Base-by-base conservation (phyloP, 2,329 filamentous ascomycete genomes). In the Colletotrichum sp. region DNA sequence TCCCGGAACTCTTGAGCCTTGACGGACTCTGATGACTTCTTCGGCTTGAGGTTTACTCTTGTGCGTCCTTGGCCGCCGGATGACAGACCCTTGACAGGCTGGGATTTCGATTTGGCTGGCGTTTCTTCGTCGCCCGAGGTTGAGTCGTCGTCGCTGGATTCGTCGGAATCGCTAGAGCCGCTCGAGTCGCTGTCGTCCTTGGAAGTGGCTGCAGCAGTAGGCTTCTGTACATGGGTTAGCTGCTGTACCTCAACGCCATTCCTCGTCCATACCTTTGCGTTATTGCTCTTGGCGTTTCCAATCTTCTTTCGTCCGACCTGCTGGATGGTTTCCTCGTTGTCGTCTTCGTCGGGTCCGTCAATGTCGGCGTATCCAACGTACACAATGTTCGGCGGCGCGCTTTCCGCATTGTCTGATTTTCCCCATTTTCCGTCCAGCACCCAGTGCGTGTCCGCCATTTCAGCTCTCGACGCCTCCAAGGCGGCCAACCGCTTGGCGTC, bases 381-480 rank as follows among this genome's bases (percentile, higher is more conserved):
- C 64, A 95, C 90, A 43, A 96, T 88, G 70, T 89, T 88, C 69
- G 91, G 82, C 30, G 85, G 86, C 55, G 85, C 80, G 43, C 78
- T 28, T 16, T 28, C 28, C 6, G 7, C 39, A 63, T 63, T 48
- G 10, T 68, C 64, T 13, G 64, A 18, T 70, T 76, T 78, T 77
- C 75, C 34, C 79, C 75, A 30, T 82, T 79, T 48, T 68, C 91
- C 89, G 76, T 92, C 92, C 71, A 96, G 85, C 21, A 95, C 93
- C 95, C 95, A 96, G 82, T 93, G 92, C 21, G 93, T 93, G 83
- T 96, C 95, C 68, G 93, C 92, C 59, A 90, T 85, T 77, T 91
- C 89, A 21, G 90, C 89, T 10, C 92, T 91, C 76, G 92, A 91
- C 79, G 89, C 90, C 76, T 93, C 90, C 14, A 95, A 81, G 52